Evolutionary conservation across 176 grass and related monocot species (phyloP).

Genomic region (Aegilops speltoides): DNA sequence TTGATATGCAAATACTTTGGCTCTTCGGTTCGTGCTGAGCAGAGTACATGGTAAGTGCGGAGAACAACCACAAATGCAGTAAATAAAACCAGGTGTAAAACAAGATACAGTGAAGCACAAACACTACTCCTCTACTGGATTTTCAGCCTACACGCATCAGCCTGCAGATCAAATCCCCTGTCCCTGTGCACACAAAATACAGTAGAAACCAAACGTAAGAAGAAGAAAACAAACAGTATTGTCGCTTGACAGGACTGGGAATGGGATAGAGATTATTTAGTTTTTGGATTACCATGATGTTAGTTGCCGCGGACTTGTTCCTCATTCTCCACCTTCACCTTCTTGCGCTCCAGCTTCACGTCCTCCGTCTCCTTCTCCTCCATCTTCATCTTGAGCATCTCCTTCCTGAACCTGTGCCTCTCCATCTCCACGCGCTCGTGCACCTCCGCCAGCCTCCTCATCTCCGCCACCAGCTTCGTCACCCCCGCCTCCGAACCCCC

Average conservation of each 20-base stretch:
- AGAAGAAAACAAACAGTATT: too few relatives aligned
- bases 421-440: slow-evolving; percentile 29
- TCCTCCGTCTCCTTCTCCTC: slow-evolving; percentile 12
- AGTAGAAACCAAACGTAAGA: not conserved
- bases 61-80: too few relatives aligned
- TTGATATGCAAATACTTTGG: too few relatives aligned
- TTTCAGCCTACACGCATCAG: too few relatives aligned
- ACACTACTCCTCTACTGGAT: too few relatives aligned
- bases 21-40: too few relatives aligned
- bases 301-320: not conserved
- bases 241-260: too few relatives aligned
- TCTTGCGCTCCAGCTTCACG: not conserved
- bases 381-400: not conserved
- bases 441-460: slow-evolving; percentile 27
- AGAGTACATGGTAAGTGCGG: too few relatives aligned
- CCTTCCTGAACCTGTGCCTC: slow-evolving; percentile 17
- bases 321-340: not conserved
- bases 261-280: not conserved
- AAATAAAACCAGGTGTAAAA: too few relatives aligned
- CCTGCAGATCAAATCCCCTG: too few relatives aligned
- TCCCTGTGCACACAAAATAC: too few relatives aligned
- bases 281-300: not conserved
- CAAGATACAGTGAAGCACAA: too few relatives aligned
- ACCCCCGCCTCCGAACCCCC: not conserved
- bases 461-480: slow-evolving; percentile 25